phyloP scores from a whole-genome alignment of 164 flowering plant genomes.

The Dillenia turbinata region DNA sequence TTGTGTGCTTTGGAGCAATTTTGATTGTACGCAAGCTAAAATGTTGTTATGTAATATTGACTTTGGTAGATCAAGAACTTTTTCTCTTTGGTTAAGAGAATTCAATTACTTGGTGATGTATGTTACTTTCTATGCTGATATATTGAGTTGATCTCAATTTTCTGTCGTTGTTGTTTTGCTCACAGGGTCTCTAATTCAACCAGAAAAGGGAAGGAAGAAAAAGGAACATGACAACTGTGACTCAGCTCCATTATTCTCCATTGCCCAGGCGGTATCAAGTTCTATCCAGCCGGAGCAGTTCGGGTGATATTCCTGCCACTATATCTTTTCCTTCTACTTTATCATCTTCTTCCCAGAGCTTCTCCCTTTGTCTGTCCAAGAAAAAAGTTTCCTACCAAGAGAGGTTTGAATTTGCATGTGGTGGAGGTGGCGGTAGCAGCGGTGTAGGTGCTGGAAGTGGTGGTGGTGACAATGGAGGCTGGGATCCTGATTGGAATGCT shows the following conservation, averaged over 20 bases:
- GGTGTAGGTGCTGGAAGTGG: constrained; percentile 13
- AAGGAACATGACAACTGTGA: constrained; percentile 22
- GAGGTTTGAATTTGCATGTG: constrained; percentile 10
- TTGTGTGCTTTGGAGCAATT: too few relatives aligned
- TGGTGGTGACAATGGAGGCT: constrained; percentile 15
- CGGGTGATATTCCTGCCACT: not conserved
- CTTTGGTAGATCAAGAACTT: too few relatives aligned
- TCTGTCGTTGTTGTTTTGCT: too few relatives aligned
- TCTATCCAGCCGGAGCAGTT: constrained; percentile 1
- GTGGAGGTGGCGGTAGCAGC: constrained; percentile 10
- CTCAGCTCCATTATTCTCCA: constrained; percentile 37
- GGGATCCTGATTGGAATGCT: constrained; percentile 13
- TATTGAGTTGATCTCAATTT: too few relatives aligned
- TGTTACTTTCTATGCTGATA: too few relatives aligned
- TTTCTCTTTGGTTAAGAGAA: too few relatives aligned
- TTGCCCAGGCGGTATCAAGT: constrained; percentile 1
- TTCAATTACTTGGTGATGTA: too few relatives aligned
- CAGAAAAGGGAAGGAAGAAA: too few relatives aligned
- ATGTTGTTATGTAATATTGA: too few relatives aligned
- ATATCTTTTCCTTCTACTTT: not conserved
- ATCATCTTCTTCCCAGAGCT: constrained; percentile 7
- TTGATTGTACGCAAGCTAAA: too few relatives aligned
- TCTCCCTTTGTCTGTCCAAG: constrained; percentile 10
- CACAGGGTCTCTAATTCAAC: too few relatives aligned
- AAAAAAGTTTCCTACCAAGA: constrained; percentile 4